Conservation (phyloP, 805 yeast genomes). For the Nakazawaea ishiwadae region DNA sequence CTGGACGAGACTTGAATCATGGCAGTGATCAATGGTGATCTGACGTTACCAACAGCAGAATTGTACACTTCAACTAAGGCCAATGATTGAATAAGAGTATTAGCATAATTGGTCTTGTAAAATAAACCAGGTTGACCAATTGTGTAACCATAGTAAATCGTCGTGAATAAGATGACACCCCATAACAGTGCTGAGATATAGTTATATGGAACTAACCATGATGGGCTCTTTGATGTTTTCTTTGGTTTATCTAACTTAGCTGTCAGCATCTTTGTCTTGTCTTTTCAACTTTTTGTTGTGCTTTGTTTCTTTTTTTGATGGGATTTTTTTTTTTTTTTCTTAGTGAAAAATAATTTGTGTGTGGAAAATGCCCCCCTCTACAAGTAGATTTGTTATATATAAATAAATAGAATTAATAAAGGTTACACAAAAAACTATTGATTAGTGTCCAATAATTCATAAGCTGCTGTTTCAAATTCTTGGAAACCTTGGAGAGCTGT, state of each 20-base stretch:
- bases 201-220: conserved; percentile 28
- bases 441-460: not conserved
- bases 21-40: conserved; percentile 82
- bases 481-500: not conserved
- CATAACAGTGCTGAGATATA: conserved; percentile 27
- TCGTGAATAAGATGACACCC: conserved; percentile 26
- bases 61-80: conserved; percentile 82
- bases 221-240: conserved; percentile 12
- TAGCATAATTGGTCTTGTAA: conserved; percentile 49
- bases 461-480: not conserved
- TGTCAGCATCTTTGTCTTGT: not conserved
- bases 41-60: conserved; percentile 73
- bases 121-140: conserved; percentile 55
- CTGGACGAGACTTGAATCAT: conserved; percentile 85
- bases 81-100: conserved; percentile 66
- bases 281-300: too few relatives aligned
- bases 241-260: too few relatives aligned
- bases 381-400: not conserved
- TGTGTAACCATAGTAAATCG: conserved; percentile 12
- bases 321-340: not conserved
- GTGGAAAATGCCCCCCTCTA: too few relatives aligned
- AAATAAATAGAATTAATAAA: too few relatives aligned
- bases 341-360: too few relatives aligned
- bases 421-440: not conserved
- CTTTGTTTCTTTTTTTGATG: not conserved